Evolutionary conservation across 1,139 yeast genomes (phyloP).

Genomic region (Tardiomyces digboiensis): DNA sequence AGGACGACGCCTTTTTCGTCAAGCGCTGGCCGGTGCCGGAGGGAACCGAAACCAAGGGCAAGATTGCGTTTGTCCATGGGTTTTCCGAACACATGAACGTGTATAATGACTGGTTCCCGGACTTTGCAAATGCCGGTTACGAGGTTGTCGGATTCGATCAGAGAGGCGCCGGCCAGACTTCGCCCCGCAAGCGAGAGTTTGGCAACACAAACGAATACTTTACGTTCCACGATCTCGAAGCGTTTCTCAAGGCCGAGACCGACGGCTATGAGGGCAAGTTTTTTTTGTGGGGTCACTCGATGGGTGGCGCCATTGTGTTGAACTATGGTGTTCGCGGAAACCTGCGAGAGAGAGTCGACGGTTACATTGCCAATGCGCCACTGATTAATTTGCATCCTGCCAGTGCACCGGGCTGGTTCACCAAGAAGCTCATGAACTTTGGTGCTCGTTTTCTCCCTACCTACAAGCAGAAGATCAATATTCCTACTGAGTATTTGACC

Average conservation of each 20-base stretch:
- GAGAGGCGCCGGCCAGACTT: slow-evolving; percentile 80
- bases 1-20: slow-evolving; percentile 4
- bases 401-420: slow-evolving; percentile 44
- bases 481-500: slow-evolving; percentile 48
- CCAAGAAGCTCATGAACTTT: slow-evolving; percentile 38
- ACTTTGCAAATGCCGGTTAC: slow-evolving; percentile 50
- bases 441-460: slow-evolving; percentile 45
- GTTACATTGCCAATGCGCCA: slow-evolving; percentile 60
- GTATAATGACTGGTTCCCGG: slow-evolving; percentile 52
- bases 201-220: slow-evolving; percentile 62
- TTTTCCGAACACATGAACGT: slow-evolving; percentile 53
- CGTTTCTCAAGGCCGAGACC: slow-evolving; percentile 7
- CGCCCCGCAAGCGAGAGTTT: slow-evolving; percentile 36
- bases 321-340: slow-evolving; percentile 68
- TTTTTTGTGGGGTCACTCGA: slow-evolving; percentile 75
- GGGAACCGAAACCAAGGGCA: slow-evolving; percentile 29
- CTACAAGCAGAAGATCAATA: slow-evolving; percentile 44
- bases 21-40: slow-evolving; percentile 4
- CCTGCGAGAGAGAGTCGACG: slow-evolving; percentile 41
- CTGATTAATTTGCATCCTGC: slow-evolving; percentile 45
- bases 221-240: slow-evolving; percentile 51
- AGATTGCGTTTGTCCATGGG: slow-evolving; percentile 43
- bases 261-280: slow-evolving; percentile 34
- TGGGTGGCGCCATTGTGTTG: slow-evolving; percentile 86
- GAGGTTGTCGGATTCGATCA: slow-evolving; percentile 77